Base-by-base conservation (phyloP, 2,329 filamentous ascomycete species). In the Curvularia hawaiiensis region DNA sequence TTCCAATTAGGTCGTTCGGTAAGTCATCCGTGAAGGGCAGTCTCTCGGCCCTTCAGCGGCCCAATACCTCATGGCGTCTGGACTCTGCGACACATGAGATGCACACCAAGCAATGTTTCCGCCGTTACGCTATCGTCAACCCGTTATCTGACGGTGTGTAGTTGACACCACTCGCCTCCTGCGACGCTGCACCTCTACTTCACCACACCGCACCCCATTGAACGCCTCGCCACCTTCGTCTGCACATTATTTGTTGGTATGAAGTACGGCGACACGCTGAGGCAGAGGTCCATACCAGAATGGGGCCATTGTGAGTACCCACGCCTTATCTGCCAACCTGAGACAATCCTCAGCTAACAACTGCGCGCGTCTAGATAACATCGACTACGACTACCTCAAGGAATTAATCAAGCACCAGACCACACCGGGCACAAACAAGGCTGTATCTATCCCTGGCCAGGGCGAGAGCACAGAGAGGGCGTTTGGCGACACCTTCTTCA, bases 371-470 rank as follows among this genome's bases (percentile, higher is more conserved):
- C 20, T 74, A 91, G 89, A 93, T 75, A 95, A 96, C 77, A 87
- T 96, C 77, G 91, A 95, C 76, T 96, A 96, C 81, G 91, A 94
- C 75, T 90, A 90, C 48, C 84, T 96, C 62, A 96, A 96, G 77
- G 84, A 90, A 74, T 83, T 91, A 69, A 94, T 96, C 80, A 95
- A 94, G 75, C 84, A 84, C 59, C 85, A 92, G 72, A 96, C 91
- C 1, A 89, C 88, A 12, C 85, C 84, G 44, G 86, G 88, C 75
- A 86, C 90, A 67, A 88, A 87, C 28, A 82, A 81, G 65, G 88
- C 89, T 45, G 86, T 92, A 54, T 83, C 88, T 20, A 93, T 95
- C 53, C 91, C 91, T 1, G 90, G 90, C 16, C 86, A 89, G 53
- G 77, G 76, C 59, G 75, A 78, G 56, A 82, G 74, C 46, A 76